Evolutionary conservation across 2,329 filamentous ascomycete species (phyloP).

Genomic region (Chlorencoelia australis): DNA sequence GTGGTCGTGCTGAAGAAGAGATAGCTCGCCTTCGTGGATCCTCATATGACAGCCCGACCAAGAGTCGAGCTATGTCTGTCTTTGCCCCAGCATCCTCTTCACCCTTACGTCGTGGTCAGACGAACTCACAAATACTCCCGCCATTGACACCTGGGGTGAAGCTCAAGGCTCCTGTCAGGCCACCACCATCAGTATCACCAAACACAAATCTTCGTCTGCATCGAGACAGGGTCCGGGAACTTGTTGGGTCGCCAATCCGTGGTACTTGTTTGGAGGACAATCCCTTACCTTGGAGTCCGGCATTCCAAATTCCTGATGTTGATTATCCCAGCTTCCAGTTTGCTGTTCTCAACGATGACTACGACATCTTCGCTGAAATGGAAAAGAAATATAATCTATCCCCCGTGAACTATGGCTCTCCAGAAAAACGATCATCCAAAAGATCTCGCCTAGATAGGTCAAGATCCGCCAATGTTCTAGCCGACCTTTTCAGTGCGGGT

Average conservation of each 20-base stretch:
- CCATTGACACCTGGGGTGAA: constrained; percentile 79
- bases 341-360: constrained; percentile 40
- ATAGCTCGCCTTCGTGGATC: constrained; percentile 88
- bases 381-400: constrained; percentile 32
- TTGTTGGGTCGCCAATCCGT: constrained; percentile 70
- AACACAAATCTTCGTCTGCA: constrained; percentile 88
- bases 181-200: constrained; percentile 69
- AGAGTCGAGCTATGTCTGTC: constrained; percentile 39
- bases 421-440: constrained; percentile 53
- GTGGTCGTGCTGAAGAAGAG: constrained; percentile 88
- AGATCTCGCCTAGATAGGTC: constrained; percentile 52
- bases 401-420: constrained; percentile 48
- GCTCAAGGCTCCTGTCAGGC: constrained; percentile 52
- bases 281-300: constrained; percentile 55
- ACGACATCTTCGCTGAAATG: constrained; percentile 50
- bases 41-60: constrained; percentile 84
- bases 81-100: constrained; percentile 51
- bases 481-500: constrained; percentile 39
- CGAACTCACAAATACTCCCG: constrained; percentile 51
- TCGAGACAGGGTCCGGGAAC: constrained; percentile 67
- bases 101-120: constrained; percentile 42
- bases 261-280: constrained; percentile 41
- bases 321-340: constrained; percentile 40
- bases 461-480: constrained; percentile 50
- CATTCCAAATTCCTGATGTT: constrained; percentile 55